Conservation (phyloP, 2,329 filamentous ascomycete genomes). For the Botrytis fabae region DNA sequence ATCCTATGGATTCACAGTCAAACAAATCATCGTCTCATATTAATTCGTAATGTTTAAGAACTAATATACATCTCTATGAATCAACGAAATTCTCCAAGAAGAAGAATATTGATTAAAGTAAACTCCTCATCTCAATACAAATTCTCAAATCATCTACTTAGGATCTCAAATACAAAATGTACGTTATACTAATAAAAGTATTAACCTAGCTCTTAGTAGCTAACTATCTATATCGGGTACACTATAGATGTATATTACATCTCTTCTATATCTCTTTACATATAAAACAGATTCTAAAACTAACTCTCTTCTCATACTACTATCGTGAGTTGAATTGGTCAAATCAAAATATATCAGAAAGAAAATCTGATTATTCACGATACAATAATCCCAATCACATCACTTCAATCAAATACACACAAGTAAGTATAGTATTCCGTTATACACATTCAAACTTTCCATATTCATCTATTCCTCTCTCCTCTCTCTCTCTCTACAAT, state of each 20-base stretch:
- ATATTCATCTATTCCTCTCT: no score
- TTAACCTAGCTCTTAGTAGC: not conserved
- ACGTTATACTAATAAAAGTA: rapidly evolving
- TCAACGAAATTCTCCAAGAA: not conserved
- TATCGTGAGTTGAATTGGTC: not conserved
- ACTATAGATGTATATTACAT: rapidly evolving
- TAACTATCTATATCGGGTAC: rapidly evolving
- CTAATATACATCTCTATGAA: not conserved
- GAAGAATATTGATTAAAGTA: no score
- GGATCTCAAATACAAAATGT: not conserved
- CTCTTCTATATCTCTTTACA: not conserved
- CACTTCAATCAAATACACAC: not conserved
- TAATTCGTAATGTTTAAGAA: not conserved
- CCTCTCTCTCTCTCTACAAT: not conserved
- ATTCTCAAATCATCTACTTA: not conserved
- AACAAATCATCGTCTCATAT: not conserved
- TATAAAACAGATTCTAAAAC: rapidly evolving
- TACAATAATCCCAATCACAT: not conserved
- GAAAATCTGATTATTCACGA: not conserved
- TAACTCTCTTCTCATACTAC: not conserved
- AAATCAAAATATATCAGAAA: not conserved
- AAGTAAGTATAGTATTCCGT: not conserved
- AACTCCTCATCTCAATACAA: not conserved
- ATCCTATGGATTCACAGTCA: no score
- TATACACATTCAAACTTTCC: not conserved